These are phyloP conservation scores for Avena atlantica DNA, from an alignment of 176 grass and related monocot genomes.

Conservation along the genomic window DNA sequence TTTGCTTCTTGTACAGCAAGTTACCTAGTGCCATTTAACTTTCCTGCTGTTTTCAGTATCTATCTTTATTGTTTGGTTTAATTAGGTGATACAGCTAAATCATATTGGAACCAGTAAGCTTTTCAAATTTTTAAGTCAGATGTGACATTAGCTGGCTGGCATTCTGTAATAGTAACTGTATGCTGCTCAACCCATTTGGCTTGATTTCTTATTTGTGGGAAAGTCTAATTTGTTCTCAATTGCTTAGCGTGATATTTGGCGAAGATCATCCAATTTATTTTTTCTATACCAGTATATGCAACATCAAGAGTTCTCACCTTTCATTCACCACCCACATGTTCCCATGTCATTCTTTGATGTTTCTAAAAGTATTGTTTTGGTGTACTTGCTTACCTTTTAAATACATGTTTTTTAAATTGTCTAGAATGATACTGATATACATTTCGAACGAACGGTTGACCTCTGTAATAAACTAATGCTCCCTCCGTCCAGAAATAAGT, in stretches of 20 bases:
- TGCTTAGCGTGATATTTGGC: neutral
- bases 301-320: neutral
- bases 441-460: neutral
- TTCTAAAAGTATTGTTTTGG: slow-evolving; percentile 10
- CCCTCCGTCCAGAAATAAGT: no score
- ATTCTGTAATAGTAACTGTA: neutral
- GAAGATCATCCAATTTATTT: neutral
- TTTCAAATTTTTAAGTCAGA: neutral
- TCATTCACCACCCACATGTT: neutral
- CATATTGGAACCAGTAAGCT: neutral
- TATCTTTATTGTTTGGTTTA: neutral
- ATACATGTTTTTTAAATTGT: neutral
- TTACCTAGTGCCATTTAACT: neutral
- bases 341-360: neutral
- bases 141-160: neutral
- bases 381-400: neutral
- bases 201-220: neutral
- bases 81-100: neutral
- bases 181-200: slow-evolving; percentile 7
- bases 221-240: neutral
- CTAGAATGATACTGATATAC: neutral
- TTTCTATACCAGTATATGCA: neutral
- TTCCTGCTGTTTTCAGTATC: neutral
- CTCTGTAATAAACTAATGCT: neutral
- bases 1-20: neutral